Base-by-base conservation (phyloP, 176 grass and related monocot species). In the Hordeum vulgare region DNA sequence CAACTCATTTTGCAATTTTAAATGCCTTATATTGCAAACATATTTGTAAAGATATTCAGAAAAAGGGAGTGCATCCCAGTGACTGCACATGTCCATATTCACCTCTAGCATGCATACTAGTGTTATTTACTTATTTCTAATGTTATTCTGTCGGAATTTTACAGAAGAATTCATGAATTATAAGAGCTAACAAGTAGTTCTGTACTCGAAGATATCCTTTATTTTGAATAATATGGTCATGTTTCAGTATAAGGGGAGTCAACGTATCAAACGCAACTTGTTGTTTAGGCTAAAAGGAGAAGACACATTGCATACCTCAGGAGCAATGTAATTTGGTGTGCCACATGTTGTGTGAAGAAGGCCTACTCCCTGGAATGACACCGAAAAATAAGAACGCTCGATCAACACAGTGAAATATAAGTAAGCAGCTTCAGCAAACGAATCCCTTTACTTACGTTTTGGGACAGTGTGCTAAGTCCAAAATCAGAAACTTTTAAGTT, bases 401-500 rank as follows among this genome's bases (percentile, higher is more conserved):
- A 71, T 80, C 56, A 88, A 62, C 75, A 78, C 23, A 85, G 25
- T 66, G 12, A 74, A 26, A 74, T 57, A 88, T 68, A 77, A 81
- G 6, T 85, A 9, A 6, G 76, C 13, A 33, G 25, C 21, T 56
- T 44, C 31, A 82, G 34, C 63, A 82, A 80, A 23, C 75, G 21
- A 87, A 79, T 47, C 28, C 39, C 49, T 27, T 27, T 66, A 81
- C 83, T 87, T 88, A 99, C 96, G 76, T 99, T 80, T 47, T 96
- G 85, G 25, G 93, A 83, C 58, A 99, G 78, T 81, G 93, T 85
- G 76, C 96, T 97, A 13, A 97, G 90, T 72, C 95, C 95, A 76
- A 97, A 97, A 86, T 97, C 95, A 63, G 95, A 94, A 85, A 97
- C 92, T 86, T 97, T 97, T 58, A 97, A 75, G 87, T 94, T 93